Percentiles rank a stretch among this genome's conserved stretches.
Evolutionary conservation across 2,329 filamentous ascomycete species (phyloP).

Genomic region (Alternaria brassicae): DNA sequence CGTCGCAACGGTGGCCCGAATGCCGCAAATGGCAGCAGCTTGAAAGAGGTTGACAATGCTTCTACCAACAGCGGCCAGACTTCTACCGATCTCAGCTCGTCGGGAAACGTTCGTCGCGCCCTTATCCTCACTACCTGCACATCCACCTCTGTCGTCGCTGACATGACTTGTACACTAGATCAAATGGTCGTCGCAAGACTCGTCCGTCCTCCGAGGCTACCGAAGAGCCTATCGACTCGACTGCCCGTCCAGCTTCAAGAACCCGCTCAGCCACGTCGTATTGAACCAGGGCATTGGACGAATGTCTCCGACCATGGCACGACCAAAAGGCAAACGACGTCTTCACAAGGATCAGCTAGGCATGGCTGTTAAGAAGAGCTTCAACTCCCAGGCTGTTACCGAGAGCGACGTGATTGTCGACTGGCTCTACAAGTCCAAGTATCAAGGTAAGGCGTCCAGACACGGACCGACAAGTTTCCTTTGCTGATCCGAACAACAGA

Average conservation of each 20-base stretch:
- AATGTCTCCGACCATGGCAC: slow-evolving; percentile 77
- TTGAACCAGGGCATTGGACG: slow-evolving; percentile 68
- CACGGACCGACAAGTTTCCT: background rate
- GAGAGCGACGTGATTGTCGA: slow-evolving; percentile 86
- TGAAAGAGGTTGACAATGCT: slow-evolving; percentile 51
- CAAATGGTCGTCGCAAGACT: slow-evolving; percentile 72
- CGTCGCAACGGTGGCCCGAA: slow-evolving; percentile 42
- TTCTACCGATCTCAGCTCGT: slow-evolving; percentile 37
- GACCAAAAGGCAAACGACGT: slow-evolving; percentile 67
- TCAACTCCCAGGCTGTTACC: slow-evolving; percentile 78
- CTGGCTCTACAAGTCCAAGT: slow-evolving; percentile 74
- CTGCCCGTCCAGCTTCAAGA: slow-evolving; percentile 72
- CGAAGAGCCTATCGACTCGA: slow-evolving; percentile 75
- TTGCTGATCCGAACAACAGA: slow-evolving; percentile 42
- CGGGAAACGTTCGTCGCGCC: slow-evolving; percentile 41
- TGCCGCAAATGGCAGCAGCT: slow-evolving; percentile 42
- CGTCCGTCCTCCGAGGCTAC: slow-evolving; percentile 75
- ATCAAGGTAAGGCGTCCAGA: slow-evolving; percentile 56
- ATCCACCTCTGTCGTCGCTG: slow-evolving; percentile 10
- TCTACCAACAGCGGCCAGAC: slow-evolving; percentile 47
- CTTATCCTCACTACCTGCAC: slow-evolving; percentile 11
- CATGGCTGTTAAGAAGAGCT: slow-evolving; percentile 77
- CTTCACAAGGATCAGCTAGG: slow-evolving; percentile 77
- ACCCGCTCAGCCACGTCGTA: slow-evolving; percentile 58
- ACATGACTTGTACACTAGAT: slow-evolving; percentile 50